Conservation (phyloP, 306 rosid species). For the Aeschynomene evenia region DNA sequence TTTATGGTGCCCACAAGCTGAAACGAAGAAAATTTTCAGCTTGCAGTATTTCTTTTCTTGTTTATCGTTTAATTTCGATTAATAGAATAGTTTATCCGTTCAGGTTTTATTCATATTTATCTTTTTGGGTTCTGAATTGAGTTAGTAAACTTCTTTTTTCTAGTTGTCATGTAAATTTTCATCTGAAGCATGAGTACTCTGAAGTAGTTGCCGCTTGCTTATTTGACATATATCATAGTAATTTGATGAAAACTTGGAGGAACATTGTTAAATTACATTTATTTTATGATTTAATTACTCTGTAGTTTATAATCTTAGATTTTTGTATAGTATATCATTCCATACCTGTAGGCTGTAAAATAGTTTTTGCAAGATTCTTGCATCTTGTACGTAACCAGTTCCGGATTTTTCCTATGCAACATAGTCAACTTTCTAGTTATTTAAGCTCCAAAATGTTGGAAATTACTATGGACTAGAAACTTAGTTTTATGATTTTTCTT, state of each 20-base stretch:
- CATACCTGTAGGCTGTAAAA: too few relatives aligned
- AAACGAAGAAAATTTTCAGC: conserved; percentile 9
- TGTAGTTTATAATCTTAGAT: too few relatives aligned
- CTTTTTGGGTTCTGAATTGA: neutral
- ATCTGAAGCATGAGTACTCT: too few relatives aligned
- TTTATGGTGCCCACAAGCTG: conserved; percentile 4
- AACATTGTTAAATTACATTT: too few relatives aligned
- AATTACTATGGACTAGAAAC: neutral
- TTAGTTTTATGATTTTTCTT: neutral
- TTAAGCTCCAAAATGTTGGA: neutral
- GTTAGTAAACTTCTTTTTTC: neutral
- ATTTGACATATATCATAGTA: too few relatives aligned
- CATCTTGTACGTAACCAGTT: too few relatives aligned
- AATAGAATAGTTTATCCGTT: neutral
- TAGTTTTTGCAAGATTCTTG: too few relatives aligned
- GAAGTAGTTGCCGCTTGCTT: too few relatives aligned
- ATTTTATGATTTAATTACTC: too few relatives aligned
- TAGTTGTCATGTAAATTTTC: neutral
- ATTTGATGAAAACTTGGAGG: too few relatives aligned
- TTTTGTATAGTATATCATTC: too few relatives aligned
- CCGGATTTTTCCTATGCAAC: too few relatives aligned
- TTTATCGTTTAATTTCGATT: neutral
- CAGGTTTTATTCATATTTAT: neutral
- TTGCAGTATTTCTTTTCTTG: neutral
- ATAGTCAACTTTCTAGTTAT: neutral